phyloP scores from a whole-genome alignment of 345 rosid genomes.

The Boechera stricta region DNA sequence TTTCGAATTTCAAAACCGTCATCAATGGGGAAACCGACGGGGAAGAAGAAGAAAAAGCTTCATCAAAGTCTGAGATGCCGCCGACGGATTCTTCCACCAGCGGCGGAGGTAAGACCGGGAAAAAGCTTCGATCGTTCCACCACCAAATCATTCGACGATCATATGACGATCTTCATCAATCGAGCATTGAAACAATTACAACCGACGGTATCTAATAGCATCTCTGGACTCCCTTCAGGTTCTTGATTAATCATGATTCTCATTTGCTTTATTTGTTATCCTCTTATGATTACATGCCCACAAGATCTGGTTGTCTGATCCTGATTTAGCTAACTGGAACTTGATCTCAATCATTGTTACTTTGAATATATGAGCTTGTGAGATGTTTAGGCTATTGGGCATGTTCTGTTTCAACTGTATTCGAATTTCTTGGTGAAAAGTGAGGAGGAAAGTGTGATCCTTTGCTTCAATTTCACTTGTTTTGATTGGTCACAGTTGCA shows the following conservation, averaged over 20 bases:
- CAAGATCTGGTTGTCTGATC: too few relatives aligned
- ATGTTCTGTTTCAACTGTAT: too few relatives aligned
- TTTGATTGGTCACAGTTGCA: too few relatives aligned
- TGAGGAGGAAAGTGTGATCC: too few relatives aligned
- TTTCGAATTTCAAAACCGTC: slow-evolving; percentile 9
- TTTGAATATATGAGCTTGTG: too few relatives aligned
- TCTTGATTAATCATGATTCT: slow-evolving; percentile 9
- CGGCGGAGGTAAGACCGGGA: not conserved
- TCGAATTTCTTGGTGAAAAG: too few relatives aligned
- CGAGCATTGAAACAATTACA: slow-evolving; percentile 69
- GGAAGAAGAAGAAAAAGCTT: slow-evolving; percentile 58
- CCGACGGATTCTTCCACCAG: slow-evolving; percentile 45
- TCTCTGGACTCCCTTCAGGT: slow-evolving; percentile 85
- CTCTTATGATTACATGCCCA: slow-evolving; percentile 18
- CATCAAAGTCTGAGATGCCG: slow-evolving; percentile 10
- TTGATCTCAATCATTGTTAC: too few relatives aligned
- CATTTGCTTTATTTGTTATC: not conserved
- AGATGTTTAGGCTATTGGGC: too few relatives aligned
- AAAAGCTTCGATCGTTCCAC: slow-evolving; percentile 51
- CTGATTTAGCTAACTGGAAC: too few relatives aligned
- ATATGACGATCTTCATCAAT: slow-evolving; percentile 81
- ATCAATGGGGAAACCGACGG: slow-evolving; percentile 88
- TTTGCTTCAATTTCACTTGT: too few relatives aligned
- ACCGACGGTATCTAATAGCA: slow-evolving; percentile 58
- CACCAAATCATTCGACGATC: slow-evolving; percentile 78